These are phyloP conservation scores for Ampelocalamus luodianensis DNA, from an alignment of 176 grass and related monocot genomes.

Conservation along the genomic window DNA sequence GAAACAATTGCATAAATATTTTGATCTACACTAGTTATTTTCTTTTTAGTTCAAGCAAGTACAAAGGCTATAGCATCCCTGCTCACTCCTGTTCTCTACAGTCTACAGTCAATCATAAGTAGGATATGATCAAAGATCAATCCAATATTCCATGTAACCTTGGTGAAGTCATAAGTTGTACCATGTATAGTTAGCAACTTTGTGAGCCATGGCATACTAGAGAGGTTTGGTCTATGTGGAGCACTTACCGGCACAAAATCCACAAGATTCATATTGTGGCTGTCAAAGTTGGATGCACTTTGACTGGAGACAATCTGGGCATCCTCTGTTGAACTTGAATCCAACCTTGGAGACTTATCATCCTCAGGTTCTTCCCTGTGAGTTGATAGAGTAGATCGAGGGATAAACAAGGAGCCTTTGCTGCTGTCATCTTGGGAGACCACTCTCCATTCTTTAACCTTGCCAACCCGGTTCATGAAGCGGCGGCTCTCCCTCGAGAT, in stretches of 20 bases:
- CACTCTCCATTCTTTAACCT: constrained; percentile 62
- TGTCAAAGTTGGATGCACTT: constrained; percentile 44
- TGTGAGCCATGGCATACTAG: not conserved
- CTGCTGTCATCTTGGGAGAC: constrained; percentile 54
- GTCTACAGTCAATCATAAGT: not conserved
- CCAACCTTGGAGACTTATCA: constrained; percentile 74
- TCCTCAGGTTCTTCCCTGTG: constrained; percentile 97
- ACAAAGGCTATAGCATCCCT: not conserved
- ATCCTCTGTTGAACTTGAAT: constrained; percentile 59
- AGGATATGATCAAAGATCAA: not conserved
- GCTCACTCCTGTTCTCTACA: not conserved
- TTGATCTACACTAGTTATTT: constrained; percentile 2
- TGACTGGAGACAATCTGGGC: constrained; percentile 42
- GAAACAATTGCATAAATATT: constrained; percentile 9
- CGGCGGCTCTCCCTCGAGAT: constrained; percentile 76
- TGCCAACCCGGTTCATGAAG: constrained; percentile 71
- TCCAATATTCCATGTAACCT: not conserved
- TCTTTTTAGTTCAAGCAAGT: constrained; percentile 28
- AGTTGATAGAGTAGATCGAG: constrained; percentile 75
- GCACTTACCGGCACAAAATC: constrained; percentile 66
- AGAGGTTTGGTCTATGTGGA: not conserved
- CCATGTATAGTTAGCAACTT: not conserved
- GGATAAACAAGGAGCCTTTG: constrained; percentile 63
- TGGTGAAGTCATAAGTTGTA: not conserved
- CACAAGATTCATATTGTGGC: constrained; percentile 45